Evolutionary conservation across 108 stramenopile genomes (phyloP), one percentile per base, ranked within the genome.

Genomic region (Licmophora abbreviata): DNA sequence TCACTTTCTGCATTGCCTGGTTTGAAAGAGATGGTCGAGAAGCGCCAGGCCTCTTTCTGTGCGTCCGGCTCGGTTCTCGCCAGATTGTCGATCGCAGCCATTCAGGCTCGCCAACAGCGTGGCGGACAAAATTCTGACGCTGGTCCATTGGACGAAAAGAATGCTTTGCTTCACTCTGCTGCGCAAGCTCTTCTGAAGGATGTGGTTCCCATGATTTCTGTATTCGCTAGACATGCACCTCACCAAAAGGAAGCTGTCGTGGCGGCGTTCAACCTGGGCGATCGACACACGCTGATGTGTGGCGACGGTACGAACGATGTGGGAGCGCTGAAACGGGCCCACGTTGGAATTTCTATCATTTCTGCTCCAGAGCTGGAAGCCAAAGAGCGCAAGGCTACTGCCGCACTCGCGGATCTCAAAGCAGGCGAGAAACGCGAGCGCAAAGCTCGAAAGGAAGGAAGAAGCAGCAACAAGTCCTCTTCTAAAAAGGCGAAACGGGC

Each of bases 261-360:
- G 32, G 80, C 88, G 2, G 86, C 95, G 5, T 87, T 97, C 26
- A 96, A 94, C 72, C 67, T 65, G 1, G 61, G 71, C 20, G 96
- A 96, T 8, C 52, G 51, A 28, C 54, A 60, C 14, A 95, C 95
- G 8, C 61, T 97, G n/a, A 95, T 96, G 92, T 98, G 97, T 46
- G 98, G 98, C 2, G 98, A 99, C 49, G 98, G 98, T 6, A 95
- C 94, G 20, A 98, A 98, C 66, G 98, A 99, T 61, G 92, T 96
- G 2, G 95, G 95, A 18, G 96, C 98, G 17, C 63, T 99, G 29
- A 95, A 95, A 37, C 80, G 83, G 32, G 94, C 98, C 5, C 91
- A 95, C 57, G 93, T 96, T 20, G 98, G 98, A 12, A 92, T 99
- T 42, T 92, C 94, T 12, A 85, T 99, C 27, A 77, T 97, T 32